Percentiles rank a stretch among this genome's conserved stretches.
Conservation (phyloP, 2,329 filamentous ascomycete species). For the Sclerotinia spermophila region DNA sequence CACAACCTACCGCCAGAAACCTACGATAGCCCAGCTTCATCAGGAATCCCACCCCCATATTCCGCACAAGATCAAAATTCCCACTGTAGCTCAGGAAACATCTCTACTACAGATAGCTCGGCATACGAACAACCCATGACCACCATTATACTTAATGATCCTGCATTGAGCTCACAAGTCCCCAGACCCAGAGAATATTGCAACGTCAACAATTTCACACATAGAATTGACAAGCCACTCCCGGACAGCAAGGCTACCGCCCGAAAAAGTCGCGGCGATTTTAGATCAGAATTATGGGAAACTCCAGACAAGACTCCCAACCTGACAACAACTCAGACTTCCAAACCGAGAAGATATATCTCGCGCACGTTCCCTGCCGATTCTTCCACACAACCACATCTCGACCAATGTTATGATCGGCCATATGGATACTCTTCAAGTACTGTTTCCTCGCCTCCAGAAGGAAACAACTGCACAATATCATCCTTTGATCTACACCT, state of each 20-base stretch:
- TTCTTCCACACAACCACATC: neutral
- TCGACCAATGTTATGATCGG: neutral
- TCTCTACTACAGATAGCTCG: neutral
- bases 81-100: neutral
- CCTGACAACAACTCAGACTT: neutral
- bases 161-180: neutral
- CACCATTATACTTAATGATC: too few species aligned
- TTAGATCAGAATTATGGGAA: neutral
- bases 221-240: neutral
- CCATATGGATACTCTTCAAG: neutral
- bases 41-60: neutral
- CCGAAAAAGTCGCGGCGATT: neutral
- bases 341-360: neutral
- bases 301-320: neutral
- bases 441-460: neutral
- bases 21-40: neutral
- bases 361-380: conserved; percentile 9
- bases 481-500: neutral
- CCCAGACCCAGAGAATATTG: neutral
- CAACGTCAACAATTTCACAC: neutral
- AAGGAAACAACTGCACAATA: neutral
- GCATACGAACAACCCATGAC: neutral
- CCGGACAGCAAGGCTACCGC: too few species aligned
- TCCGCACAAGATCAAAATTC: neutral
- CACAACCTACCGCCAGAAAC: neutral